phyloP scores from a whole-genome alignment of 192 early-diverging fungal genomes.

The Mortierella claussenii region DNA sequence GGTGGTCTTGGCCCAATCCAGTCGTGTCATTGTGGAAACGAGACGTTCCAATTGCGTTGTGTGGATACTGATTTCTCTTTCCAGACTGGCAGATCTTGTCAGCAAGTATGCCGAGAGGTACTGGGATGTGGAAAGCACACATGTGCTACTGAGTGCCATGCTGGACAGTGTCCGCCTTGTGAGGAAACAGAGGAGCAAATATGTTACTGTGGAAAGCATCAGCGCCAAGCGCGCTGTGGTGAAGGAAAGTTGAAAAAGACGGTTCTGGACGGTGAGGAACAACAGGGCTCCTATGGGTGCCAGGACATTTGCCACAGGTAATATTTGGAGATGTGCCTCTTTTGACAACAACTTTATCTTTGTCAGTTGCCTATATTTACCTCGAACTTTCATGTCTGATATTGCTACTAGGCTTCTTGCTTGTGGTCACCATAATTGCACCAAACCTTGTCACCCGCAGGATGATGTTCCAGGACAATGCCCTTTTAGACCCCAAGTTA shows the following conservation, averaged over 20 bases:
- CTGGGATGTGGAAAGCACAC: constrained; percentile 77
- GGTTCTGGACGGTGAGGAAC: constrained; percentile 29
- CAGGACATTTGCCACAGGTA: constrained; percentile 61
- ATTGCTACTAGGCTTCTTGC: constrained; percentile 49
- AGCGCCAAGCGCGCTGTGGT: constrained; percentile 70
- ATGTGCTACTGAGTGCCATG: constrained; percentile 74
- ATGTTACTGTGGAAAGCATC: constrained; percentile 78
- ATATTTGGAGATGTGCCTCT: not conserved
- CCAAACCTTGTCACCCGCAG: constrained; percentile 63
- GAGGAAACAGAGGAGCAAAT: constrained; percentile 61
- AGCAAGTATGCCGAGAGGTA: constrained; percentile 70
- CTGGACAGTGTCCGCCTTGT: constrained; percentile 76
- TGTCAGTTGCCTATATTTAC: no score
- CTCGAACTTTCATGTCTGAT: no score
- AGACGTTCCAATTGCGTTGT: constrained; percentile 76
- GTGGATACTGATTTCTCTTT: constrained; percentile 73
- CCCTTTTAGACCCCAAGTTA: constrained; percentile 58
- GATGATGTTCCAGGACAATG: constrained; percentile 51
- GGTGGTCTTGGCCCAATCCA: constrained; percentile 78
- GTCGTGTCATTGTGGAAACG: constrained; percentile 87
- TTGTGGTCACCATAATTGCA: constrained; percentile 65
- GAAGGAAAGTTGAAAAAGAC: constrained; percentile 55
- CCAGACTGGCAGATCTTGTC: constrained; percentile 73
- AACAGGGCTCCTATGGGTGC: constrained; percentile 64
- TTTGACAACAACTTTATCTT: not conserved